Evolutionary conservation across 2,329 filamentous ascomycete genomes (phyloP).

Genomic region (Dichotomopilus funicola): DNA sequence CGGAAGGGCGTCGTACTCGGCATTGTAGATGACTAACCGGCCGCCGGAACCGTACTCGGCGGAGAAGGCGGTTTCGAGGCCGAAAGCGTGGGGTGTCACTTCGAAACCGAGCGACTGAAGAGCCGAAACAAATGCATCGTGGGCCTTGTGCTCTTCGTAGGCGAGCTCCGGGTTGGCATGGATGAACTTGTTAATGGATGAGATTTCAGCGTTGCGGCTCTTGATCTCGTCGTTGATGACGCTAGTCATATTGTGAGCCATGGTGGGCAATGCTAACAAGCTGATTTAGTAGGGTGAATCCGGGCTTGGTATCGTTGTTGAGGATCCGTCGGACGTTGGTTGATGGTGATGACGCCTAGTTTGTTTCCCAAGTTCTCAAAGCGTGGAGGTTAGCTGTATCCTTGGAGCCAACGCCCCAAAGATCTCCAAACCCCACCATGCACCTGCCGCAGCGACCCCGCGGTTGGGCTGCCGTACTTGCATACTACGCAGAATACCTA

Average conservation of each 20-base stretch:
- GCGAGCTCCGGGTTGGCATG: slow-evolving; percentile 44
- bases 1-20: slow-evolving; percentile 44
- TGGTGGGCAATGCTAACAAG: neutral
- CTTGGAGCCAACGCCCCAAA: no score
- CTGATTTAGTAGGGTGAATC: no score
- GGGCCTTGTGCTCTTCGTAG: slow-evolving; percentile 46
- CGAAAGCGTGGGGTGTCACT: slow-evolving; percentile 44
- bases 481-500: no score
- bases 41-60: slow-evolving; percentile 38
- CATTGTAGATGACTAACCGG: slow-evolving; percentile 36
- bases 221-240: slow-evolving; percentile 20
- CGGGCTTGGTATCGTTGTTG: no score
- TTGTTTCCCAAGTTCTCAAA: no score
- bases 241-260: slow-evolving; percentile 13
- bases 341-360: no score
- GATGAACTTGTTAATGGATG: slow-evolving; percentile 26
- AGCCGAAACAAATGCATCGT: slow-evolving; percentile 41
- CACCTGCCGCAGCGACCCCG: no score
- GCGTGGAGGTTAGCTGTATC: no score
- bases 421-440: no score
- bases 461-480: no score
- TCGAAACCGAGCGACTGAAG: slow-evolving; percentile 39
- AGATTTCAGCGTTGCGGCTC: slow-evolving; percentile 16
- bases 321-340: no score
- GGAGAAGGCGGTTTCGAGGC: slow-evolving; percentile 46